These are phyloP conservation scores for Penicillium sp. DNA, from an alignment of 2,329 filamentous ascomycete species.

Conservation along the genomic window DNA sequence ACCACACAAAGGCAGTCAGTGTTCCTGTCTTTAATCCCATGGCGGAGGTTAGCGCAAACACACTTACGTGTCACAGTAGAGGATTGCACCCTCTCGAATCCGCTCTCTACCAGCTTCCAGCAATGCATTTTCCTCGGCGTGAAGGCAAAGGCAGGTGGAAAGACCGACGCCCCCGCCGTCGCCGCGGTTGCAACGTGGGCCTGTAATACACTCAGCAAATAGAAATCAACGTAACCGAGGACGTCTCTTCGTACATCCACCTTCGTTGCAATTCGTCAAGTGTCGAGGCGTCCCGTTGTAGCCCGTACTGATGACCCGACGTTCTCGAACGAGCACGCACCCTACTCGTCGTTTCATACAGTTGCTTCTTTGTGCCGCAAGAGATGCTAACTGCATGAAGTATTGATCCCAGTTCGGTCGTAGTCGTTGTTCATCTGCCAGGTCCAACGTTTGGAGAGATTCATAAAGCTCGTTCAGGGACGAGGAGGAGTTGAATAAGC, in stretches of 20 bases:
- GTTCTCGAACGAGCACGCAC: conserved; percentile 83
- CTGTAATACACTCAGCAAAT: conserved; percentile 28
- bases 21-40: not conserved
- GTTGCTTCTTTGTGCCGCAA: conserved; percentile 87
- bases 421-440: conserved; percentile 74
- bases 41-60: not conserved
- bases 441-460: conserved; percentile 70
- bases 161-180: conserved; percentile 69
- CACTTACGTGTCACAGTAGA: conserved; percentile 81
- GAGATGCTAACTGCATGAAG: conserved; percentile 93
- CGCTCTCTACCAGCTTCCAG: conserved; percentile 90
- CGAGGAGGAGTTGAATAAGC: conserved; percentile 79
- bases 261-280: conserved; percentile 85
- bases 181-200: conserved; percentile 74
- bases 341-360: conserved; percentile 98
- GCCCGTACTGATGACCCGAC: conserved; percentile 86
- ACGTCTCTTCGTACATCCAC: conserved; percentile 63
- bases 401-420: conserved; percentile 94
- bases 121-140: conserved; percentile 95
- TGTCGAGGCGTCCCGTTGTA: conserved; percentile 97
- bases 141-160: conserved; percentile 89
- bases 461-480: conserved; percentile 69
- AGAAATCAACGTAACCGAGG: not conserved
- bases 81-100: conserved; percentile 73
- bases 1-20: not conserved